A percentile compares a stretch with the other conserved stretches of the same genome.
These are phyloP conservation scores for Serpula lacrymans DNA, from an alignment of 768 basidiomycete genomes.

Conservation along the genomic window DNA sequence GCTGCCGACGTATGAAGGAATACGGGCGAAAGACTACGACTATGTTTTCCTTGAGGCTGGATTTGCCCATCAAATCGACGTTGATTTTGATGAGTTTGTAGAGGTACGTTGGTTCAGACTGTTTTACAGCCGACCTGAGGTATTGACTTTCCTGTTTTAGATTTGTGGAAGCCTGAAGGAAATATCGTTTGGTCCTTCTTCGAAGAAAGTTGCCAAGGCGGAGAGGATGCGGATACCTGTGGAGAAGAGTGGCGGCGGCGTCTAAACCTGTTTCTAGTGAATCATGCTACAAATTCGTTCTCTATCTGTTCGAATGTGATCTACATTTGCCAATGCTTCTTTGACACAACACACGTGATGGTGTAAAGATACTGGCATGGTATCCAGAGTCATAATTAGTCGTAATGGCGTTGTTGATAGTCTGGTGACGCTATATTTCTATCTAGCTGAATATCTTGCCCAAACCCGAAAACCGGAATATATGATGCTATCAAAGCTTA, in stretches of 20 bases:
- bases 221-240: conserved; percentile 54
- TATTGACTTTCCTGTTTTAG: conserved; percentile 32
- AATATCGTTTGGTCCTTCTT: conserved; percentile 44
- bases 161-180: conserved; percentile 75
- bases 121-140: no score
- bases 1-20: conserved; percentile 51
- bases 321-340: no score
- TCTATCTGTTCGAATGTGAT: no score
- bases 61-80: conserved; percentile 46
- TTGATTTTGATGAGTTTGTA: conserved; percentile 84
- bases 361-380: no score
- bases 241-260: conserved; percentile 28
- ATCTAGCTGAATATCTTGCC: no score
- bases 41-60: conserved; percentile 80
- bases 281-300: not conserved
- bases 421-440: no score
- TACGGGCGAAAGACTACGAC: conserved; percentile 60
- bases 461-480: no score
- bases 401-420: no score
- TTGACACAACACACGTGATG: no score
- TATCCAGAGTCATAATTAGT: no score
- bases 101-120: conserved; percentile 52
- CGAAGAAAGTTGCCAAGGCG: conserved; percentile 26
- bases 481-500: conserved; percentile 26
- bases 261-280: conserved; percentile 11